Evolutionary conservation across 1,139 yeast genomes (phyloP).

Genomic region (Casaregolazyma suthepensis): DNA sequence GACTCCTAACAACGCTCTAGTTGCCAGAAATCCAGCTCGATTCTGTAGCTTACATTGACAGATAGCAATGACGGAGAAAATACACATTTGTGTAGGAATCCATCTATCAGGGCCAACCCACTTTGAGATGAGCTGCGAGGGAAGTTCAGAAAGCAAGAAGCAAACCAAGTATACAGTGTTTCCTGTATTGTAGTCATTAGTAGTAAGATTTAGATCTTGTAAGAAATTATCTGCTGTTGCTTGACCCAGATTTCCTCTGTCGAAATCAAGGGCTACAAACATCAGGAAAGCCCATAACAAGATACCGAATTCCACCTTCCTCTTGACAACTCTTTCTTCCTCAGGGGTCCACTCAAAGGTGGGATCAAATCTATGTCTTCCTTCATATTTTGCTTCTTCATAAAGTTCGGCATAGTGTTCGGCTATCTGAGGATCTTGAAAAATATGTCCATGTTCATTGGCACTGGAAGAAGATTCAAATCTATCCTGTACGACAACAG

Average conservation of each 20-base stretch:
- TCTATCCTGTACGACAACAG: conserved; percentile 3
- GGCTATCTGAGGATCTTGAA: conserved; percentile 40
- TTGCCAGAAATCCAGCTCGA: conserved; percentile 36
- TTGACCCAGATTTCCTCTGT: conserved; percentile 45
- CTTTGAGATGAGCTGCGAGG: conserved; percentile 49
- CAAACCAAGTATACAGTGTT: conserved; percentile 40
- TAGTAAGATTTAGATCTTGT: conserved; percentile 39
- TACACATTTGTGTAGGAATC: conserved; percentile 46
- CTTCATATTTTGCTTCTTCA: conserved; percentile 40
- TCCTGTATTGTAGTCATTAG: conserved; percentile 47
- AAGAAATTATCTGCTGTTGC: conserved; percentile 47
- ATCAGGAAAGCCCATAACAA: conserved; percentile 43
- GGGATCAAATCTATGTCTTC: conserved; percentile 43
- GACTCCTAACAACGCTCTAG: conserved; percentile 43
- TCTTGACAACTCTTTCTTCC: conserved; percentile 39
- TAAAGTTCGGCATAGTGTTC: conserved; percentile 39
- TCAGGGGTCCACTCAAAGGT: conserved; percentile 40
- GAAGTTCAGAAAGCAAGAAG: conserved; percentile 46
- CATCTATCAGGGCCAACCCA: conserved; percentile 49
- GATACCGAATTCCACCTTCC: conserved; percentile 42
- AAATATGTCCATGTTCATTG: conserved; percentile 12
- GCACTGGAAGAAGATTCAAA: not conserved
- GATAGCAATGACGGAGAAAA: conserved; percentile 48
- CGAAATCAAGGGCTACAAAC: conserved; percentile 47
- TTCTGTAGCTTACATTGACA: conserved; percentile 40